Percentiles rank a stretch among this genome's conserved stretches.
These are phyloP conservation scores for Glycine soja DNA, from an alignment of 306 rosid species.

Conservation along the genomic window DNA sequence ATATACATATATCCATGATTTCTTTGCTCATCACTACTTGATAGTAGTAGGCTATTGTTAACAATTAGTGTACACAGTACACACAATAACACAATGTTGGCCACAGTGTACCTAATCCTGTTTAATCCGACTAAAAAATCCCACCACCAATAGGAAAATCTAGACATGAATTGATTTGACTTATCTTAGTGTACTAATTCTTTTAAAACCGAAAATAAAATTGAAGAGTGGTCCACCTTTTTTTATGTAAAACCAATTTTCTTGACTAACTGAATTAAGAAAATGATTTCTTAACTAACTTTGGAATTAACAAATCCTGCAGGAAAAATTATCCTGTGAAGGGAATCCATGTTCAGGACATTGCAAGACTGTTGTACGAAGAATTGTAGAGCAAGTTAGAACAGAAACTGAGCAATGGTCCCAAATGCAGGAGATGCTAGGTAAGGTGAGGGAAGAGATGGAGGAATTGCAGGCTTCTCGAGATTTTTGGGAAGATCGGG, in stretches of 20 bases:
- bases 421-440: constrained; percentile 92
- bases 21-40: too few relatives aligned
- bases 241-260: too few relatives aligned
- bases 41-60: too few relatives aligned
- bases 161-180: not conserved
- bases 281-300: constrained; percentile 24
- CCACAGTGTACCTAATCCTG: too few relatives aligned
- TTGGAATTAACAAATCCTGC: not conserved
- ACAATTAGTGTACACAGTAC: too few relatives aligned
- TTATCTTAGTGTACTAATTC: too few relatives aligned
- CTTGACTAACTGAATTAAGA: not conserved
- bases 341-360: constrained; percentile 67
- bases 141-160: too few relatives aligned
- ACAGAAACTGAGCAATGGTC: constrained; percentile 97
- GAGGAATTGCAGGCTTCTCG: constrained; percentile 90
- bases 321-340: constrained; percentile 51
- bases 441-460: constrained; percentile 90
- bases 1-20: constrained; percentile 33
- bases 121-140: too few relatives aligned
- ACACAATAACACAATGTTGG: too few relatives aligned
- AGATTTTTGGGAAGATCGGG: constrained; percentile 84
- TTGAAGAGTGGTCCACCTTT: too few relatives aligned
- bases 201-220: too few relatives aligned
- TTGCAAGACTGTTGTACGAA: constrained; percentile 78
- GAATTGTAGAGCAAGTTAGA: constrained; percentile 86